These are phyloP conservation scores for Chaetomium sp. DNA, from an alignment of 2,329 filamentous ascomycete genomes.

Conservation along the genomic window DNA sequence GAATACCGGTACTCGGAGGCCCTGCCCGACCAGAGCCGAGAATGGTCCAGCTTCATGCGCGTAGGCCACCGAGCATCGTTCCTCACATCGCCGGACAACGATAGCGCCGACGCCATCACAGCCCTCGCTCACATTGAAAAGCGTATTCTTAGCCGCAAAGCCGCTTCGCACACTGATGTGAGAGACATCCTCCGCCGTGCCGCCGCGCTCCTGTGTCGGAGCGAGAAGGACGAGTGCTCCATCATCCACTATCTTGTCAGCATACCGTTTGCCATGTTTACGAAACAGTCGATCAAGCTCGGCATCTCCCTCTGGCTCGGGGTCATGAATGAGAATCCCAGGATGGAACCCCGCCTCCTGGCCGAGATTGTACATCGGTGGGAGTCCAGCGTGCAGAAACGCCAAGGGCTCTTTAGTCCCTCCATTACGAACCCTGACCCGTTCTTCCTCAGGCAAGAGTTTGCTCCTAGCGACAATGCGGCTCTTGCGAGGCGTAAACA, in stretches of 20 bases:
- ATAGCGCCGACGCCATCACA: slow-evolving; percentile 61
- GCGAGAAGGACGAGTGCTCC: slow-evolving; percentile 71
- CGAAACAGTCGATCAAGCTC: slow-evolving; percentile 91
- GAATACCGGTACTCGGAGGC: slow-evolving; percentile 89
- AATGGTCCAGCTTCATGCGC: slow-evolving; percentile 64
- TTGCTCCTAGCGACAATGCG: slow-evolving; percentile 84
- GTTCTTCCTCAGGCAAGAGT: slow-evolving; percentile 88
- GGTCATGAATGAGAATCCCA: slow-evolving; percentile 92
- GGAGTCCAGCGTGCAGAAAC: slow-evolving; percentile 78
- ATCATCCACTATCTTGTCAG: slow-evolving; percentile 86
- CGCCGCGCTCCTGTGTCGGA: slow-evolving; percentile 81
- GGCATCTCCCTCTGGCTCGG: slow-evolving; percentile 96
- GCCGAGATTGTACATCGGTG: slow-evolving; percentile 87
- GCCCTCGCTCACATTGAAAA: slow-evolving; percentile 73
- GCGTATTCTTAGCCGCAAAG: slow-evolving; percentile 68
- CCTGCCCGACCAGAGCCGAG: slow-evolving; percentile 66
- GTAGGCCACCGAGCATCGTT: slow-evolving; percentile 56
- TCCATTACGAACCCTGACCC: slow-evolving; percentile 76
- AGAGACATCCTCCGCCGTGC: slow-evolving; percentile 81
- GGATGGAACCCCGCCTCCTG: slow-evolving; percentile 81
- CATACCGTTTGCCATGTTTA: slow-evolving; percentile 91
- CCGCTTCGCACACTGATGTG: slow-evolving; percentile 72
- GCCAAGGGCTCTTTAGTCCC: slow-evolving; percentile 78
- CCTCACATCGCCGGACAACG: slow-evolving; percentile 53
- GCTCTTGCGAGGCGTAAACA: slow-evolving; percentile 75